Evolutionary conservation across 352 stramenopile species (phyloP).

Genomic region (Globisporangium spiculum): DNA sequence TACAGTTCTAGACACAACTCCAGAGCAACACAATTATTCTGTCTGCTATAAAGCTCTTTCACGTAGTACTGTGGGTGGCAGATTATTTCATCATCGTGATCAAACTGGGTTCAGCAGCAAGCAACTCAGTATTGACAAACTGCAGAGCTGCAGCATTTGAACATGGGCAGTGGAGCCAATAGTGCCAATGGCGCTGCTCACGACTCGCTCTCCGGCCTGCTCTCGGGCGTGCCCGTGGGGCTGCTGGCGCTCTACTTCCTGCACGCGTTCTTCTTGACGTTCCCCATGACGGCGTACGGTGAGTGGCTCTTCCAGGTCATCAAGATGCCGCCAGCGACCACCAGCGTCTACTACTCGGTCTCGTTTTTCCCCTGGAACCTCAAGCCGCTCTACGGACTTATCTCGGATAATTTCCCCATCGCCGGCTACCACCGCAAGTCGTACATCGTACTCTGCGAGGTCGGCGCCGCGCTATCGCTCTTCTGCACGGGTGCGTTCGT

Average conservation of each 20-base stretch:
- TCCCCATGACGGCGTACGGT: conserved; percentile 77
- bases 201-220: not conserved
- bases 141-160: not conserved
- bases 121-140: conserved; percentile 1
- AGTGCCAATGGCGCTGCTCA: no score
- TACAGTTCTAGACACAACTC: not conserved
- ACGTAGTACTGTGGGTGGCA: not conserved
- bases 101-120: conserved; percentile 11
- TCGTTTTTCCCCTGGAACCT: conserved; percentile 86
- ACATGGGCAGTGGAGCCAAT: not conserved
- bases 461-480: conserved; percentile 51
- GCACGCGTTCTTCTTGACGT: conserved; percentile 71
- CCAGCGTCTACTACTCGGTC: conserved; percentile 78
- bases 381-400: conserved; percentile 77
- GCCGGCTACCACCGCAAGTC: conserved; percentile 77
- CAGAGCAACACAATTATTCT: not conserved
- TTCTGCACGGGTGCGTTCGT: conserved; percentile 56
- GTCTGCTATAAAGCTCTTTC: not conserved
- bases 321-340: conserved; percentile 74
- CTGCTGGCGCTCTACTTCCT: conserved; percentile 80
- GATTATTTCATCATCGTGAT: not conserved
- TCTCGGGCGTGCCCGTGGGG: conserved; percentile 35
- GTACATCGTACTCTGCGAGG: conserved; percentile 77
- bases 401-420: conserved; percentile 75
- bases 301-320: conserved; percentile 77